Evolutionary conservation across 768 basidiomycete species (phyloP), one percentile per base, ranked within the genome.

Genomic region (Saitozyma sp.): DNA sequence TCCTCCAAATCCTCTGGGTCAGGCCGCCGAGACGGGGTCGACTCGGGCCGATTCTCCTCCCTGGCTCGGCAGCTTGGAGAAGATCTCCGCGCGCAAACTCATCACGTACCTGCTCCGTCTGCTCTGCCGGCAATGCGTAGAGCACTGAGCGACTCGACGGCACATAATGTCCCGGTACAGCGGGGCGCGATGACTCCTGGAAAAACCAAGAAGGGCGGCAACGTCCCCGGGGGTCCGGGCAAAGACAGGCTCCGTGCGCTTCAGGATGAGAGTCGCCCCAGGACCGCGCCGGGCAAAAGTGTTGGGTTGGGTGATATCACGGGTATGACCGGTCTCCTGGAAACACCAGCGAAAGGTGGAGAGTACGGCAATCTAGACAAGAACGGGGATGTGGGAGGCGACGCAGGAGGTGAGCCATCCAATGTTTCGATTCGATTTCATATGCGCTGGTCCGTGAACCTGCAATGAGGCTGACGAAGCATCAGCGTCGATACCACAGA

Each of bases 331-430:
- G 71, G 62, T 37, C 59, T 79, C 64, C 58, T 79, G 64, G 78
- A 64, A 16, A 79, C 78, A 4, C 78, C 78, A 7, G 76, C 73
- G 5, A 79, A 75, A 54, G 78, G 78, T 0, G 58, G 54, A 11
- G 62, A 63, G 19, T 69, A 63, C 59, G 70, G 61, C 9, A 45
- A 29, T 8, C 45, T 79, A 16, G 68, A 63, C 4, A 73, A 74
- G 60, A 75, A 79, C 60, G 74, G 62, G 14, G 60, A 71, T 42
- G 72, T 73, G 0, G 67, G 72, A 0, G 67, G 62, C 6, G 69
- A 71, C 6, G 41, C 51, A 41, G 69, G 65, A 2, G 68, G 77
- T 78, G 38, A 72, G 77, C 45, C 2, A 46, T 13, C 45, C 13
- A 6, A 11, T 46, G n/a, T 46, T 29, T 29, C 29, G 29, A 5